These are phyloP conservation scores for Calonectria pauciramosa DNA, from an alignment of 2,329 filamentous ascomycete species.

Conservation along the genomic window DNA sequence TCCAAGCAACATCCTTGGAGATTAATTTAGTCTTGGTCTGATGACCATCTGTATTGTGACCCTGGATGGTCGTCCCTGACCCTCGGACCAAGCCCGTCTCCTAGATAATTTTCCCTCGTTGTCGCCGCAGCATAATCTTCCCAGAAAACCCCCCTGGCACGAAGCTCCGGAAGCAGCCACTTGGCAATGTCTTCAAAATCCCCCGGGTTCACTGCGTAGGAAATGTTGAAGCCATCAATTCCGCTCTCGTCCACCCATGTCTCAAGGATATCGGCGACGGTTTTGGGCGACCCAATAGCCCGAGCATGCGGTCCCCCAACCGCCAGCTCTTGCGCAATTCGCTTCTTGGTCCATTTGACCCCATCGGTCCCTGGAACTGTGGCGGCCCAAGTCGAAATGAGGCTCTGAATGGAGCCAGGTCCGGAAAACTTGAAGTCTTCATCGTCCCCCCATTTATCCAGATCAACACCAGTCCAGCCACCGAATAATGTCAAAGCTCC, in stretches of 20 bases:
- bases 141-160: neutral
- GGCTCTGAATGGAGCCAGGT: slow-evolving; percentile 53
- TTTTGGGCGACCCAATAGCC: slow-evolving; percentile 27
- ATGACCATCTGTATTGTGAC: neutral
- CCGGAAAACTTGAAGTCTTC: slow-evolving; percentile 59
- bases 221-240: slow-evolving; percentile 34
- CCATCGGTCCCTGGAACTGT: slow-evolving; percentile 23
- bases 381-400: slow-evolving; percentile 22
- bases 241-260: slow-evolving; percentile 29
- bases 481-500: slow-evolving; percentile 60
- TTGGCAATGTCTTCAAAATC: slow-evolving; percentile 30
- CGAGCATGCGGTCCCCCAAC: slow-evolving; percentile 55
- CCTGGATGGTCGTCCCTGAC: slow-evolving; percentile 13
- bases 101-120: slow-evolving; percentile 1
- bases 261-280: slow-evolving; percentile 32
- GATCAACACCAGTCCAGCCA: slow-evolving; percentile 60
- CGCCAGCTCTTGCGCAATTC: slow-evolving; percentile 67
- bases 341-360: slow-evolving; percentile 66
- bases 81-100: neutral
- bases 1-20: too few relatives aligned
- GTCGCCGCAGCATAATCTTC: neutral
- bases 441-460: slow-evolving; percentile 54
- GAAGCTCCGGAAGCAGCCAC: slow-evolving; percentile 5
- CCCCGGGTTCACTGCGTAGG: slow-evolving; percentile 25
- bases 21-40: neutral